Conservation (phyloP, 441 rosid genomes). For the Breynia disticha region DNA sequence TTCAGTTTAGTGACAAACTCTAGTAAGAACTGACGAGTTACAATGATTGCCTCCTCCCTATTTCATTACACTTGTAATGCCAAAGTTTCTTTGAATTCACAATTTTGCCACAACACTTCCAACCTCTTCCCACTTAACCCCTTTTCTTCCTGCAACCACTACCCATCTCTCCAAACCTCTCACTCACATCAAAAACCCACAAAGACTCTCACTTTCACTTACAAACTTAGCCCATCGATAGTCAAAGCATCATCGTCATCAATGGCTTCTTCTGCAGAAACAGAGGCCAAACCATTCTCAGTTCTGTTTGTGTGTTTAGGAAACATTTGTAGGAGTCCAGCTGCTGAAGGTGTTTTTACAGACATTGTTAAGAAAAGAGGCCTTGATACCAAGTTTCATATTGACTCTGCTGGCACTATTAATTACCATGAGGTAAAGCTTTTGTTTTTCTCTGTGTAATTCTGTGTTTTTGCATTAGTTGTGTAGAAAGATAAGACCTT, state of each 20-base stretch:
- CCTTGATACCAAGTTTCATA: slow-evolving; percentile 49
- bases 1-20: no score
- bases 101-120: slow-evolving; percentile 32
- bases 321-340: slow-evolving; percentile 90
- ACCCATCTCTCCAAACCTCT: slow-evolving; percentile 14
- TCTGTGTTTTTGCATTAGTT: no score
- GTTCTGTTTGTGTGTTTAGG: slow-evolving; percentile 84
- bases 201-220: slow-evolving; percentile 8
- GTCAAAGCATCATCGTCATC: slow-evolving; percentile 32
- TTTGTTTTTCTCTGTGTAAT: background rate
- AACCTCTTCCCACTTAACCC: slow-evolving; percentile 1
- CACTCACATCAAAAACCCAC: slow-evolving; percentile 12
- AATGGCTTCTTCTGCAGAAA: slow-evolving; percentile 15
- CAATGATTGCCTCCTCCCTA: slow-evolving; percentile 10
- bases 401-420: slow-evolving; percentile 92
- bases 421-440: slow-evolving; percentile 87
- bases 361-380: slow-evolving; percentile 68
- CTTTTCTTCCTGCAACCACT: slow-evolving; percentile 13
- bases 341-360: slow-evolving; percentile 91
- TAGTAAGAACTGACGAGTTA: slow-evolving; percentile 10
- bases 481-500: no score
- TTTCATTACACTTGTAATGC: slow-evolving; percentile 8
- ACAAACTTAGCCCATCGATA: slow-evolving; percentile 11
- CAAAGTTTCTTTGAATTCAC: slow-evolving; percentile 31
- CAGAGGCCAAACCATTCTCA: slow-evolving; percentile 50